These are phyloP conservation scores for Trichosanthes cucumerina DNA, from an alignment of 306 rosid species.

Conservation along the genomic window DNA sequence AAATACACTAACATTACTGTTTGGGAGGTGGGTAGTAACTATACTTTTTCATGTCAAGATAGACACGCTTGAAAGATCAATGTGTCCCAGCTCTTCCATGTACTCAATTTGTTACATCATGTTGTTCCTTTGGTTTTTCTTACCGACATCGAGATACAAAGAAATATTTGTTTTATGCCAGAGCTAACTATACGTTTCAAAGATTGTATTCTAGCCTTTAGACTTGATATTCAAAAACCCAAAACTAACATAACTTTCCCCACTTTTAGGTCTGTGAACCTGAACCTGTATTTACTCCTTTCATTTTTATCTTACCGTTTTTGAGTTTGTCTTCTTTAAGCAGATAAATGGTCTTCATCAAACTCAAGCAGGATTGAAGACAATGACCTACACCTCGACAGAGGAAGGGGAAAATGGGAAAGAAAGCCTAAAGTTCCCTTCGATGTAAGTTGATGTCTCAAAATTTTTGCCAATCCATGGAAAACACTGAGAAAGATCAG, in stretches of 20 bases:
- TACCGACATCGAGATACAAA: not conserved
- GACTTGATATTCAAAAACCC: not conserved
- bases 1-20: too few species aligned
- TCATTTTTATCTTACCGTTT: not conserved
- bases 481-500: not conserved
- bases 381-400: constrained; percentile 19
- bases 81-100: not conserved
- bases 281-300: not conserved
- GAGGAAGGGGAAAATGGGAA: too few species aligned
- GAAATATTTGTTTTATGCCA: not conserved
- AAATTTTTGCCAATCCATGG: too few species aligned
- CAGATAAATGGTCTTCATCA: constrained; percentile 48
- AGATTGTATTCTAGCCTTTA: not conserved
- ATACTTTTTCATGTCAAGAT: too few species aligned
- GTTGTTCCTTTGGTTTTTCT: not conserved
- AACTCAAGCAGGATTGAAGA: constrained; percentile 39
- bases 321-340: constrained; percentile 10
- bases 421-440: too few species aligned
- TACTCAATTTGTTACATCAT: not conserved
- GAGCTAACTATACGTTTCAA: not conserved
- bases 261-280: not conserved
- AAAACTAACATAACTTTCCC: constrained; percentile 3
- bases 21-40: too few species aligned
- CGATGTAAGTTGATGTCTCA: too few species aligned
- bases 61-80: not conserved